Conservation (phyloP, 371 early-diverging fungal species). For the Choanephora cucurbitarum region DNA sequence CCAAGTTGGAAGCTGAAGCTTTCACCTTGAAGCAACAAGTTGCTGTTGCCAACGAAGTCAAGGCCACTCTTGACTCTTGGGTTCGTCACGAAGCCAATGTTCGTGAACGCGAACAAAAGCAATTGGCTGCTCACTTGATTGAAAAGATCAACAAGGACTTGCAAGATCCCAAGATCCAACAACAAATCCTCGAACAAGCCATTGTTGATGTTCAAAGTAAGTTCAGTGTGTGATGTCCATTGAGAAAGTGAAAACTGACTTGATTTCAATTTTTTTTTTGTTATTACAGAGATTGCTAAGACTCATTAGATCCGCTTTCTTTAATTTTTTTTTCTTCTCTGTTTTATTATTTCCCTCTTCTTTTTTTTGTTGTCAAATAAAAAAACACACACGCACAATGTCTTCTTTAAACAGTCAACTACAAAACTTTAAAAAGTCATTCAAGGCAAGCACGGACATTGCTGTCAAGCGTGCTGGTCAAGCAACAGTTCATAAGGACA, state of each 20-base stretch:
- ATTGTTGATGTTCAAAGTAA: conserved; percentile 56
- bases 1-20: conserved; percentile 88
- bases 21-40: conserved; percentile 93
- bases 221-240: conserved; percentile 13
- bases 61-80: conserved; percentile 91
- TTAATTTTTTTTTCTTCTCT: too few relatives aligned
- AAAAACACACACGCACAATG: conserved; percentile 8
- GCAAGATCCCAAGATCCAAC: conserved; percentile 77
- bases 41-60: conserved; percentile 81
- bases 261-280: background rate
- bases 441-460: conserved; percentile 41
- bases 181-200: conserved; percentile 59
- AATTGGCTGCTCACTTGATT: conserved; percentile 83
- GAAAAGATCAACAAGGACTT: conserved; percentile 81
- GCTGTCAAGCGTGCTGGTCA: conserved; percentile 44
- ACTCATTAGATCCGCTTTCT: conserved; percentile 21
- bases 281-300: conserved; percentile 39
- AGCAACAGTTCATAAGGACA: conserved; percentile 9
- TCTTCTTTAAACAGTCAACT: conserved; percentile 33
- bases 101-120: conserved; percentile 93
- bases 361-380: conserved; percentile 4
- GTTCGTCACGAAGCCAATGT: conserved; percentile 93
- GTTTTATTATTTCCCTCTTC: too few relatives aligned
- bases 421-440: conserved; percentile 43
- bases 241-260: background rate